Evolutionary conservation across 345 rosid species (phyloP).

Genomic region (Luvunga scandens): DNA sequence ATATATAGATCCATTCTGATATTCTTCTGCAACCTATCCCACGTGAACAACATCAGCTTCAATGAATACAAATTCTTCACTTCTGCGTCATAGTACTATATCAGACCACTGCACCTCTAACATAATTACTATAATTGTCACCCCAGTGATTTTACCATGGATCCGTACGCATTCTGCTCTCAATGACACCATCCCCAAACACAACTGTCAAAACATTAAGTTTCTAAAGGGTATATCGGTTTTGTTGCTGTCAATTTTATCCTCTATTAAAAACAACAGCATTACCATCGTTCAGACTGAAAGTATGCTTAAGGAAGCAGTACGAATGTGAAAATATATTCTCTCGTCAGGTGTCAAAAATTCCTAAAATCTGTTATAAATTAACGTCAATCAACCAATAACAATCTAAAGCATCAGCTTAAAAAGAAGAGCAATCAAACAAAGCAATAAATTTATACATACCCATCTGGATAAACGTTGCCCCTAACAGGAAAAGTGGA

Average conservation of each 20-base stretch:
- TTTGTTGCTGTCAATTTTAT: neutral
- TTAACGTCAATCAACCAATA: neutral
- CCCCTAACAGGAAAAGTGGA: slow-evolving; percentile 70
- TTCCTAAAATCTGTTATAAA: neutral
- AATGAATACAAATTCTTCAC: neutral
- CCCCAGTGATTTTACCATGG: neutral
- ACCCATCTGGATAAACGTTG: slow-evolving; percentile 89
- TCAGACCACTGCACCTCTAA: neutral
- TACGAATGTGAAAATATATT: neutral
- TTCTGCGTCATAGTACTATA: neutral
- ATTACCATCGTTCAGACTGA: neutral
- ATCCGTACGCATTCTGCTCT: neutral
- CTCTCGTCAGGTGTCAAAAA: neutral
- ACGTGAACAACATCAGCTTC: neutral
- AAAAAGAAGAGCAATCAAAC: neutral
- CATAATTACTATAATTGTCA: neutral
- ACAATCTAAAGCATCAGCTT: neutral
- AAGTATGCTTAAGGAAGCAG: neutral
- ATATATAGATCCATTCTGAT: neutral
- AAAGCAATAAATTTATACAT: slow-evolving; percentile 23
- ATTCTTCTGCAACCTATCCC: neutral
- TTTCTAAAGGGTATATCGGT: neutral
- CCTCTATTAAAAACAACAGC: neutral
- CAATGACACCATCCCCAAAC: neutral
- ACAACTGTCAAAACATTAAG: neutral